These are phyloP conservation scores for Verticillium dahliae DNA, from an alignment of 2,329 filamentous ascomycete species.

Conservation along the genomic window DNA sequence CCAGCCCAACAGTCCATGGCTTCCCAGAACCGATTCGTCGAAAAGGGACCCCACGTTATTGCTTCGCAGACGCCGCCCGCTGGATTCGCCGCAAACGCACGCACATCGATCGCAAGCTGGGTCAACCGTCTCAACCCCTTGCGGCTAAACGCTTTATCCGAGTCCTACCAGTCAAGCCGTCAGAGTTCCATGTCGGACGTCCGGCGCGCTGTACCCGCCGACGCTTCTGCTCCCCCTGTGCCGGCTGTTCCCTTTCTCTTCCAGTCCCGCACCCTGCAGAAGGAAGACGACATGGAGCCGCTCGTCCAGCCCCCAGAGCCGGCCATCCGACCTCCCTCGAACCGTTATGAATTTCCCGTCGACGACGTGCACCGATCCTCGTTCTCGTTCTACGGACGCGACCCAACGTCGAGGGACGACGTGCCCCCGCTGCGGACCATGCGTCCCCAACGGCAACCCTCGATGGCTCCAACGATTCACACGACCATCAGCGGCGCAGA, in stretches of 20 bases:
- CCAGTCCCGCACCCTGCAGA: neutral
- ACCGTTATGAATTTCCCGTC: neutral
- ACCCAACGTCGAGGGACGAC: neutral
- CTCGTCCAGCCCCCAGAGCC: neutral
- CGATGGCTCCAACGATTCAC: conserved; percentile 9
- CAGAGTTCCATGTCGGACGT: neutral
- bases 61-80: neutral
- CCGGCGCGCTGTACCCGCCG: neutral
- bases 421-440: neutral
- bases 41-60: conserved; percentile 6
- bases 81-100: neutral
- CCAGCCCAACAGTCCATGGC: conserved; percentile 3
- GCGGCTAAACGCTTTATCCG: conserved; percentile 13
- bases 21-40: conserved; percentile 10
- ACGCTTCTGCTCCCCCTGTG: conserved; percentile 3
- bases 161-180: neutral
- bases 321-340: neutral
- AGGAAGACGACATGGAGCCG: neutral
- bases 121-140: conserved; percentile 17
- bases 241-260: conserved; percentile 5
- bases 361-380: conserved; percentile 4
- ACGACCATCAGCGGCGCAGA: conserved; percentile 2
- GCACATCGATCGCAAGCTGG: conserved; percentile 17
- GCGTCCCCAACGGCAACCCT: conserved; percentile 2
- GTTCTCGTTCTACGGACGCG: conserved; percentile 4